phyloP scores from a whole-genome alignment of 176 grass and related monocot species.

The Dendrocalamus sinicus region DNA sequence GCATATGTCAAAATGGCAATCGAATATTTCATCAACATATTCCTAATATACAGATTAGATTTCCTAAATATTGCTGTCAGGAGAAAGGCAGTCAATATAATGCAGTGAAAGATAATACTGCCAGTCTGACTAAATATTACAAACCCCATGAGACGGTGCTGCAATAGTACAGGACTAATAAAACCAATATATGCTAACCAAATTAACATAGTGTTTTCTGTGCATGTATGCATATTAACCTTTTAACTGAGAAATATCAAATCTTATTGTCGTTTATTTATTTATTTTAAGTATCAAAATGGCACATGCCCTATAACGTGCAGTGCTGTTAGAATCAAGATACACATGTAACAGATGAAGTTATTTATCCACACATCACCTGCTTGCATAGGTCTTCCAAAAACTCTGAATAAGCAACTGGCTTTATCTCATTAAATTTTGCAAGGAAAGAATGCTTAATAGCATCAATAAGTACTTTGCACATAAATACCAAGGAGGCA shows the following conservation, averaged over 20 bases:
- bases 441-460: too few species aligned
- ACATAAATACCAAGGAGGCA: too few species aligned
- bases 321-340: too few species aligned
- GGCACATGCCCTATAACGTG: too few species aligned
- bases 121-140: background rate
- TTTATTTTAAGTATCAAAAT: too few species aligned
- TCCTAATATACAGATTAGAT: background rate
- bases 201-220: conserved; percentile 15
- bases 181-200: background rate
- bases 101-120: conserved; percentile 1
- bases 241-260: conserved; percentile 17
- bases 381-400: too few species aligned
- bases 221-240: background rate
- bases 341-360: too few species aligned
- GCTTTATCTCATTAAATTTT: too few species aligned
- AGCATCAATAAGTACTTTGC: too few species aligned
- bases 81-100: conserved; percentile 1
- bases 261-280: background rate
- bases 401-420: too few species aligned
- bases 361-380: too few species aligned
- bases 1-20: conserved; percentile 2
- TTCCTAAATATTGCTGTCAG: background rate
- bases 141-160: background rate
- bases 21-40: background rate
- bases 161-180: background rate